A percentile compares a stretch with the other conserved stretches of the same genome.
Conservation (phyloP, 2,329 filamentous ascomycete species). For the Aspergillus pseudonomiae region DNA sequence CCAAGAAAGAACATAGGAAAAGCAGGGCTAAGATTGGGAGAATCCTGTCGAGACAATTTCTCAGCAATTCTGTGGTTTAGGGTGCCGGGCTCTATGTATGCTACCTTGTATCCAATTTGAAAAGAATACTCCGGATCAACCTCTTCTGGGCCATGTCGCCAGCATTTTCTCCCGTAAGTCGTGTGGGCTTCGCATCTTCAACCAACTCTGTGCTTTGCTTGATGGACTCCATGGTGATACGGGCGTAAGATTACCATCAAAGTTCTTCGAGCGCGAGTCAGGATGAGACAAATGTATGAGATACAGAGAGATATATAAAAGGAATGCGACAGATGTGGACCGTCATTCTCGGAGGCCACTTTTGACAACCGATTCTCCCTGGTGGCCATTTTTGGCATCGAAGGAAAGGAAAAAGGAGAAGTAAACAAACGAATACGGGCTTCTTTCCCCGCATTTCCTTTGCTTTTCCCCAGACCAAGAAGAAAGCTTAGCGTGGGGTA, state of each 20-base stretch:
- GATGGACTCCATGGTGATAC: slow-evolving; percentile 20
- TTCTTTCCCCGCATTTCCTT: slow-evolving; percentile 13
- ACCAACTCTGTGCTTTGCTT: slow-evolving; percentile 25
- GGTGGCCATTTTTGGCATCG: neutral
- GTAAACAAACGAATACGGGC: too few relatives aligned
- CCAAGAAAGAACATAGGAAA: slow-evolving; percentile 67
- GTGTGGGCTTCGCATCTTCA: slow-evolving; percentile 24
- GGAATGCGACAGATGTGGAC: neutral
- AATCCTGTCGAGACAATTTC: slow-evolving; percentile 49
- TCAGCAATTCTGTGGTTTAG: neutral
- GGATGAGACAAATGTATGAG: neutral
- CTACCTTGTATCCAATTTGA: slow-evolving; percentile 59
- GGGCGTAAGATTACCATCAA: neutral
- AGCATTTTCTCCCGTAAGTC: slow-evolving; percentile 16
- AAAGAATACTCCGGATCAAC: slow-evolving; percentile 51
- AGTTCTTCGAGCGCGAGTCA: neutral
- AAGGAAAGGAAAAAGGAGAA: neutral
- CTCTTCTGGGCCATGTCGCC: slow-evolving; percentile 24
- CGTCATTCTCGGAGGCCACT: neutral
- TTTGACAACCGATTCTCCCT: slow-evolving; percentile 9
- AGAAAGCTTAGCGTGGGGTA: slow-evolving; percentile 8
- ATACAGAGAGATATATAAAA: neutral
- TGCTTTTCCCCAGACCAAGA: slow-evolving; percentile 8
- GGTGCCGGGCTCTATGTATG: neutral
- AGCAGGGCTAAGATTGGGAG: slow-evolving; percentile 65